Conservation (phyloP, 23 red algal species). For the Gracilaria vermiculophylla region DNA sequence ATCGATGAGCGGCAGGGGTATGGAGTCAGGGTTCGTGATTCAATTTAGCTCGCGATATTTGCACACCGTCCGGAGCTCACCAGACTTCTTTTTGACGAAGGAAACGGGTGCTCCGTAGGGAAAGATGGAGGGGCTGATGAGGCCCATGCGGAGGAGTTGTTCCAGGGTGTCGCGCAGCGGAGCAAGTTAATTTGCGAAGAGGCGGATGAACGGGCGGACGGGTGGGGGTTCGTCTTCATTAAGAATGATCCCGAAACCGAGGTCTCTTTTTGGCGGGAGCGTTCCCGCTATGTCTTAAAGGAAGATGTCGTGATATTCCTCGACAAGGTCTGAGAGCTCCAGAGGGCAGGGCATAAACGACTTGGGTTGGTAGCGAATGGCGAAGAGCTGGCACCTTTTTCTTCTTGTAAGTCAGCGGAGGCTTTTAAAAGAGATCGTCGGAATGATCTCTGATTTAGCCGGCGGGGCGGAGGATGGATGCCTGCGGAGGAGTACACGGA, state of each 20-base stretch:
- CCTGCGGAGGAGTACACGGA: not conserved
- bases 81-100: not conserved
- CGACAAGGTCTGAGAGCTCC: not conserved
- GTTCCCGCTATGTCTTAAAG: not conserved
- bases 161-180: not conserved
- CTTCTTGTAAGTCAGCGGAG: not conserved
- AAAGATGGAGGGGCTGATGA: not conserved
- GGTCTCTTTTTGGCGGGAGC: not conserved
- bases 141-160: not conserved
- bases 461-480: too few species aligned
- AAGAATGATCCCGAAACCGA: slow-evolving; percentile 31
- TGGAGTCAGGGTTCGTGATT: slow-evolving; percentile 6
- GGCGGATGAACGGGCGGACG: slow-evolving; percentile 26
- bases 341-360: not conserved
- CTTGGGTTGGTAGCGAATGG: not conserved
- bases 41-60: slow-evolving; percentile 25
- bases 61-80: not conserved
- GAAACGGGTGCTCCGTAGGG: slow-evolving; percentile 6
- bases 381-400: not conserved
- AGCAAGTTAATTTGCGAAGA: not conserved
- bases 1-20: slow-evolving; percentile 7
- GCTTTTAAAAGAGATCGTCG: not conserved
- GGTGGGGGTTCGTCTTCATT: not conserved
- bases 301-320: slow-evolving; percentile 17
- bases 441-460: too few species aligned